phyloP scores from a whole-genome alignment of 1,284 basidiomycete genomes.

The Moniliella sp. region DNA sequence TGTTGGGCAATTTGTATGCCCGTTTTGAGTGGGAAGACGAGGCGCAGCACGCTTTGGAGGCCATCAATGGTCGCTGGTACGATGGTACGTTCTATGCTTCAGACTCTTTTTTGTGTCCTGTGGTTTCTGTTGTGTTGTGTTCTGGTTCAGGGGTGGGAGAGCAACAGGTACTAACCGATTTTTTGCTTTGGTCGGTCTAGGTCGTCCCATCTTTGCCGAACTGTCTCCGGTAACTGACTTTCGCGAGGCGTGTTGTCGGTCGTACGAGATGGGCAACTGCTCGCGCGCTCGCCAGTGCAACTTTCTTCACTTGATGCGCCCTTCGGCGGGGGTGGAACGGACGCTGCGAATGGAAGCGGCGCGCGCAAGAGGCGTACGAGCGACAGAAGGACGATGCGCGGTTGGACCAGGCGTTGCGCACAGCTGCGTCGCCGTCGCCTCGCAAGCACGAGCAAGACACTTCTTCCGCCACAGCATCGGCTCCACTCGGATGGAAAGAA shows the following conservation, averaged over 20 bases:
- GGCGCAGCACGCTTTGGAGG: constrained; percentile 75
- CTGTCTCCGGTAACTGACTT: constrained; percentile 96
- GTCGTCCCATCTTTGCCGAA: constrained; percentile 88
- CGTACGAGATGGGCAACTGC: constrained; percentile 49
- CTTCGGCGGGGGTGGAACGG: too few relatives aligned
- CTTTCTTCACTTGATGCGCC: constrained; percentile 65
- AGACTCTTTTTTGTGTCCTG: constrained; percentile 18
- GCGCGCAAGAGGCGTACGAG: too few relatives aligned
- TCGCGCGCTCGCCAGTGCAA: constrained; percentile 56
- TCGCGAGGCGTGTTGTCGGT: constrained; percentile 89
- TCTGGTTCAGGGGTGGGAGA: too few relatives aligned
- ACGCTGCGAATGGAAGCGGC: too few relatives aligned
- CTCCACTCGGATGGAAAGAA: too few relatives aligned
- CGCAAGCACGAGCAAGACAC: too few relatives aligned
- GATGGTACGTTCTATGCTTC: too few relatives aligned
- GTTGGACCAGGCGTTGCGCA: too few relatives aligned
- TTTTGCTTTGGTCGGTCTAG: constrained; percentile 35
- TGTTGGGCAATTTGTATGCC: constrained; percentile 96
- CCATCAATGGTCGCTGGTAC: constrained; percentile 89
- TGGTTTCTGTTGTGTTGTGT: background rate
- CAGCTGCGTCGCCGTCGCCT: too few relatives aligned
- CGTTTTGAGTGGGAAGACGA: constrained; percentile 96
- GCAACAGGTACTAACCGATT: background rate
- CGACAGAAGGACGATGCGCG: too few relatives aligned
- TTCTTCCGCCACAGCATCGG: too few relatives aligned